Evolutionary conservation across 495 filamentous ascomycete species (phyloP), one percentile per base, ranked within the genome.

Genomic region (Xylaria curta): DNA sequence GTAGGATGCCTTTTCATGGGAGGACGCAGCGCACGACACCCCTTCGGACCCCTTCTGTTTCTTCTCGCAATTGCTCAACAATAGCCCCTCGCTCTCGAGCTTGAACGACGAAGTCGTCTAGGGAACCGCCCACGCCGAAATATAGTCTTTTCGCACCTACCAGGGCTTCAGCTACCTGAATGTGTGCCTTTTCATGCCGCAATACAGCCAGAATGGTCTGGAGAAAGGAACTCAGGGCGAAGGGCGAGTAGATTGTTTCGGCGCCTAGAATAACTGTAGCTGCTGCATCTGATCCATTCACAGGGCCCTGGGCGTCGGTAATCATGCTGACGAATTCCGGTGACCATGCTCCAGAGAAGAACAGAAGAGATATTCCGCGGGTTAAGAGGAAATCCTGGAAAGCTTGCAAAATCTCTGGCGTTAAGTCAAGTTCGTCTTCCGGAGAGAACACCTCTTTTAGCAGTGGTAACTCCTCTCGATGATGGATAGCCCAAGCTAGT

Each of bases 181-280:
- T 80, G 4, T 74, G 79, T 36, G 63, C 71, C 62, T 82, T 86
- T 15, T 90, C 87, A 4, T 83, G 82, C 61, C 87, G 80, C 68
- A 97, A 79, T 12, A 96, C 76, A 4, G 81, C 82, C 60, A 94
- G 78, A 42, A 98, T 81, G 6, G 91, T 91, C 68, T 91, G 87
- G 15, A 91, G 89, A 81, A 99, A 99, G 3, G 89, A 84, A 13
- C 74, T 78, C 59, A 97, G 84, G 1, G 92, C 92, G 59, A 88
- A 83, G 0, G 93, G 94, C 0, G 93, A 95, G 81, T 99, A 99
- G 49, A 99, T 98, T 7, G 96, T 99, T 81, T 99, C 96, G 24
- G 94, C 94, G 0, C 93, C 96, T 36, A 98, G 83, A 15, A 97
- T 82, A 26, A 96, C 80, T 6, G 85, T 81, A 70, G 61, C 73